These are phyloP conservation scores for Debaryomycetaceae sp. DNA, from an alignment of 1,139 yeast species.

Conservation along the genomic window DNA sequence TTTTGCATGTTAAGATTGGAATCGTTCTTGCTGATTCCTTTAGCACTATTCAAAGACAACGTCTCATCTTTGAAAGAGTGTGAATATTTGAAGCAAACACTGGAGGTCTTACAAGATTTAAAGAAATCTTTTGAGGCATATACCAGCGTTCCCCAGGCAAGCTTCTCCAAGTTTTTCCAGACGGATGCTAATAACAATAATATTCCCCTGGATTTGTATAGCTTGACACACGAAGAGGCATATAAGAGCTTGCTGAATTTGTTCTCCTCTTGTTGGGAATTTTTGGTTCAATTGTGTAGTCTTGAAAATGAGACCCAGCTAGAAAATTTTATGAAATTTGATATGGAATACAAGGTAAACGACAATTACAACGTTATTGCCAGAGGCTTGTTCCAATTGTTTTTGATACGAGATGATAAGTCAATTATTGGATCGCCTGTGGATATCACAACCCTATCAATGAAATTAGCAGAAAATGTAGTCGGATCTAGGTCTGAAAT, in stretches of 20 bases:
- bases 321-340: constrained; percentile 30
- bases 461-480: constrained; percentile 21
- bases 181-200: constrained; percentile 53
- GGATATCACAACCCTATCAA: constrained; percentile 14
- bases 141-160: constrained; percentile 22
- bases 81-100: constrained; percentile 15
- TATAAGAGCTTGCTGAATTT: constrained; percentile 32
- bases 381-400: constrained; percentile 60
- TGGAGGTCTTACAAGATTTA: constrained; percentile 10
- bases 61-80: constrained; percentile 3
- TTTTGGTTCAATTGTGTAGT: constrained; percentile 19
- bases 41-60: constrained; percentile 17
- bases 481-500: constrained; percentile 24
- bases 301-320: constrained; percentile 32
- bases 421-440: constrained; percentile 37
- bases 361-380: constrained; percentile 47
- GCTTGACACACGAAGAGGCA: constrained; percentile 19
- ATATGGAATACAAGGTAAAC: constrained; percentile 23
- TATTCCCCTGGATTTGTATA: constrained; percentile 48
- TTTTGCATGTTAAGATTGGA: constrained; percentile 26
- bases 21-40: constrained; percentile 17
- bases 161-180: constrained; percentile 50
- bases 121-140: background rate
- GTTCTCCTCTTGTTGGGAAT: constrained; percentile 26
- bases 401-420: constrained; percentile 57